Evolutionary conservation across 169 alveolate species (phyloP), one percentile per base, ranked within the genome.

Genomic region (Plasmodium ovale): DNA sequence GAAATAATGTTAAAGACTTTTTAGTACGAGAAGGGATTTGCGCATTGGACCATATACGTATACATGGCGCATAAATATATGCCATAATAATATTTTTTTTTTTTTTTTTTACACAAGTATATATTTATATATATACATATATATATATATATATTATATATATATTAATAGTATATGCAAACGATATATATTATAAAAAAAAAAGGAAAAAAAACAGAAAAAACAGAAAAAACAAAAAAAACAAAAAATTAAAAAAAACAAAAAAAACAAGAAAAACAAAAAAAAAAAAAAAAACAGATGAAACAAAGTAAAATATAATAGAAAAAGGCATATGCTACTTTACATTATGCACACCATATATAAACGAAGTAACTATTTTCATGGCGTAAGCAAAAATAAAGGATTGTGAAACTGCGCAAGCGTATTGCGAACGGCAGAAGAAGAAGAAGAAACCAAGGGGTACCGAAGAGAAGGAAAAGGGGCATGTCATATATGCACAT

Each of bases 1-100:
- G 97, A 35, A 97, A 93, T 70, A 97, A 96, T 87, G 98, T 96
- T 70, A 97, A 95, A 71, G 95, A 94, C 59, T 96, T 96, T 89
- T 92, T 96, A 51, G 97, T 92, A 73, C 84, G 98, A 29, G 98
- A 96, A 87, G 94, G 93, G 59, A 95, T 96, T 44, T 96, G 96
- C 51, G 89, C 95, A 47, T 91, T 95, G 12, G 98, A 96, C 68
- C 97, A 96, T 69, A 95, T 96, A 51, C 94, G 97, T 37, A 94
- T 96, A 60, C 98, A 96, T 92, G 98, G 98, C 16, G 98, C 97
- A 49, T 96, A 82, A 74, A 37, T 60, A 9, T 65, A 64, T 35
- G 14, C 23, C 12, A 23, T 23, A 59, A 49, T 49, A 49, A 49
- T 49, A 21, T 49, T 49, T 16, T n/a, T n/a, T 47, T 47, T 59